Percentiles rank a stretch among this genome's conserved stretches.
These are phyloP conservation scores for Candida lessepsii DNA, from an alignment of 805 yeast species.

Conservation along the genomic window DNA sequence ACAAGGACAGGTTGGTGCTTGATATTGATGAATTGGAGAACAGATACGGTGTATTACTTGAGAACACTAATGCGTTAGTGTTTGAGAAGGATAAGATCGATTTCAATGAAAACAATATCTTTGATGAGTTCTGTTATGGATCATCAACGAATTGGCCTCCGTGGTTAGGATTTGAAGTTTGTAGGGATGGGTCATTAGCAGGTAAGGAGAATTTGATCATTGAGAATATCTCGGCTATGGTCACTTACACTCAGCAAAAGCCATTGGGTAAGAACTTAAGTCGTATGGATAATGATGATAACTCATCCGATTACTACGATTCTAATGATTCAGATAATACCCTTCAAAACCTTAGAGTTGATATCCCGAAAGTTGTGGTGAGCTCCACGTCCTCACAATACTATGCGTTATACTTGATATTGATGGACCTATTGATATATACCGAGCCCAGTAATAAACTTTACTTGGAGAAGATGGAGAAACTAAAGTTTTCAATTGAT, in stretches of 20 bases:
- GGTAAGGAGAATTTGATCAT: conserved; percentile 52
- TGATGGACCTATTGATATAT: conserved; percentile 64
- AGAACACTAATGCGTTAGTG: conserved; percentile 71
- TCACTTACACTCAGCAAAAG: conserved; percentile 51
- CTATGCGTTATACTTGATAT: conserved; percentile 59
- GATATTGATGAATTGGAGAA: conserved; percentile 50
- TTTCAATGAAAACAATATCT: conserved; percentile 15
- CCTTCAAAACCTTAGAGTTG: conserved; percentile 48
- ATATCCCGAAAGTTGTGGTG: conserved; percentile 66
- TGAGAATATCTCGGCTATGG: conserved; percentile 59
- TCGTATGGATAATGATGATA: conserved; percentile 2
- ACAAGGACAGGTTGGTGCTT: conserved; percentile 27
- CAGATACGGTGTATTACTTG: conserved; percentile 65
- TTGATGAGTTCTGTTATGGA: conserved; percentile 56
- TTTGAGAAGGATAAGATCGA: conserved; percentile 49
- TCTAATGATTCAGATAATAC: not conserved
- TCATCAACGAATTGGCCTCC: conserved; percentile 77
- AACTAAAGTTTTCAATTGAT: conserved; percentile 68
- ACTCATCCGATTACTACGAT: not conserved
- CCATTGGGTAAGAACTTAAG: conserved; percentile 24
- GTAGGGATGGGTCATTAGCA: conserved; percentile 43
- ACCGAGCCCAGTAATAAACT: conserved; percentile 66
- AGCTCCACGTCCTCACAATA: conserved; percentile 76
- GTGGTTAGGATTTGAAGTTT: conserved; percentile 75
- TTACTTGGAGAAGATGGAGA: conserved; percentile 58